A percentile compares a stretch with the other conserved stretches of the same genome.
phyloP scores from a whole-genome alignment of 2,329 filamentous ascomycete genomes.

The Leptodontidium sp. region DNA sequence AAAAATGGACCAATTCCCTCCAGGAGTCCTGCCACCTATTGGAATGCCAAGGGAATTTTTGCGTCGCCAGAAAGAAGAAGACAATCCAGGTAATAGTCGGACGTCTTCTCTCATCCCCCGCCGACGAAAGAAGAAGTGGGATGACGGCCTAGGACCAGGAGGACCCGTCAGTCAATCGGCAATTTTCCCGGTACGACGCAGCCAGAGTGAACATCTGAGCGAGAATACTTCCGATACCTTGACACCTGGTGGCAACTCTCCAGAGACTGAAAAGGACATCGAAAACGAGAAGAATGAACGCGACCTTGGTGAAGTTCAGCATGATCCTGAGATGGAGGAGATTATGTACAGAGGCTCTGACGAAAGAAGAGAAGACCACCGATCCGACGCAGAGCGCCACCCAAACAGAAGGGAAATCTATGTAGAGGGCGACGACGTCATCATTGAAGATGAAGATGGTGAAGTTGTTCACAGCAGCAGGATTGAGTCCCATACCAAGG shows the following conservation, averaged over 20 bases:
- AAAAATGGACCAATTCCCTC: constrained; percentile 67
- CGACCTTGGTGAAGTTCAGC: constrained; percentile 45
- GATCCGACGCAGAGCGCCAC: constrained; percentile 44
- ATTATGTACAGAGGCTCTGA: constrained; percentile 46
- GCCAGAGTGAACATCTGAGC: constrained; percentile 39
- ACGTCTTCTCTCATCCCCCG: constrained; percentile 67
- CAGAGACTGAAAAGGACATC: constrained; percentile 38
- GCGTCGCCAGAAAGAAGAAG: constrained; percentile 83
- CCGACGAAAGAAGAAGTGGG: constrained; percentile 72
- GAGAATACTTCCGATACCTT: constrained; percentile 45
- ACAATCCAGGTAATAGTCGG: constrained; percentile 64
- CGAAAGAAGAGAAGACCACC: constrained; percentile 46
- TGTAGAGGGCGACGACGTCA: constrained; percentile 79
- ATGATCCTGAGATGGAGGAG: constrained; percentile 48
- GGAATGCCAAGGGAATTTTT: constrained; percentile 80
- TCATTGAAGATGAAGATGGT: constrained; percentile 87
- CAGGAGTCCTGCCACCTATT: constrained; percentile 75
- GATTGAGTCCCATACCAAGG: constrained; percentile 51
- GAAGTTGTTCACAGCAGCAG: constrained; percentile 81
- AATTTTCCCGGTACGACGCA: constrained; percentile 70
- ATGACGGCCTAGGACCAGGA: constrained; percentile 77
- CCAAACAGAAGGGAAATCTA: constrained; percentile 69
- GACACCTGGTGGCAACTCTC: constrained; percentile 43
- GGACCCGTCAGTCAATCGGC: constrained; percentile 91
- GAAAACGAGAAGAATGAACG: constrained; percentile 47